A percentile compares a stretch with the other conserved stretches of the same genome.
Evolutionary conservation across 257 asterid species (phyloP).

Genomic region (Gardenia jasminoides): DNA sequence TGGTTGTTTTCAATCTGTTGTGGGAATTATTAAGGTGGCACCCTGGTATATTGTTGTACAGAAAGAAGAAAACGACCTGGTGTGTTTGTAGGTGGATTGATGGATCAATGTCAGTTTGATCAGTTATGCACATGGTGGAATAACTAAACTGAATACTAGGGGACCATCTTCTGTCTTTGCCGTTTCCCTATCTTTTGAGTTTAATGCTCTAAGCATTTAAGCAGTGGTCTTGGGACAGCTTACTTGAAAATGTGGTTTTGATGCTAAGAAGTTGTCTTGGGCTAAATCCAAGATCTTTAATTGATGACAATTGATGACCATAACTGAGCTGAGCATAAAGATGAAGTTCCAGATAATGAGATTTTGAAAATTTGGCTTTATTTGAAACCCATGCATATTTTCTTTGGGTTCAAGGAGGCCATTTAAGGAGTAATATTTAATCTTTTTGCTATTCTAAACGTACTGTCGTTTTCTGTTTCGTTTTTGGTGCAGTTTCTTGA

Average conservation of each 20-base stretch:
- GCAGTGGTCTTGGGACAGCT: neutral
- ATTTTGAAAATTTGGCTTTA: neutral
- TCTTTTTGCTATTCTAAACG: neutral
- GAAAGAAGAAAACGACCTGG: neutral
- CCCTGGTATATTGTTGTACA: neutral
- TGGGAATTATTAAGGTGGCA: neutral
- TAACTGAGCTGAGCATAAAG: neutral
- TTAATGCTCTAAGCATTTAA: neutral
- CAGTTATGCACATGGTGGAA: neutral
- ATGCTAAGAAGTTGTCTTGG: neutral
- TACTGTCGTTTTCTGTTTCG: neutral
- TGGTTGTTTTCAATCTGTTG: neutral
- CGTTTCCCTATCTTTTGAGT: constrained; percentile 15
- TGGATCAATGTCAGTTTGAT: constrained; percentile 6
- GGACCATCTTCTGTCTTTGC: constrained; percentile 19
- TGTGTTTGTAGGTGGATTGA: neutral
- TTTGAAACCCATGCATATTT: neutral
- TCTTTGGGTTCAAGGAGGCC: neutral
- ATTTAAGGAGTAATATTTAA: neutral
- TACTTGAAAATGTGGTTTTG: neutral
- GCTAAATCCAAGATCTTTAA: neutral
- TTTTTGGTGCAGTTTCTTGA: constrained; percentile 64
- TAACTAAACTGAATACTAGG: neutral
- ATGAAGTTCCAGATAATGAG: neutral
- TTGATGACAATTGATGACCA: neutral